A percentile compares a stretch with the other conserved stretches of the same genome.
Evolutionary conservation across 2,329 filamentous ascomycete species (phyloP).

Genomic region (Teratosphaeria pseudoeucalypti): DNA sequence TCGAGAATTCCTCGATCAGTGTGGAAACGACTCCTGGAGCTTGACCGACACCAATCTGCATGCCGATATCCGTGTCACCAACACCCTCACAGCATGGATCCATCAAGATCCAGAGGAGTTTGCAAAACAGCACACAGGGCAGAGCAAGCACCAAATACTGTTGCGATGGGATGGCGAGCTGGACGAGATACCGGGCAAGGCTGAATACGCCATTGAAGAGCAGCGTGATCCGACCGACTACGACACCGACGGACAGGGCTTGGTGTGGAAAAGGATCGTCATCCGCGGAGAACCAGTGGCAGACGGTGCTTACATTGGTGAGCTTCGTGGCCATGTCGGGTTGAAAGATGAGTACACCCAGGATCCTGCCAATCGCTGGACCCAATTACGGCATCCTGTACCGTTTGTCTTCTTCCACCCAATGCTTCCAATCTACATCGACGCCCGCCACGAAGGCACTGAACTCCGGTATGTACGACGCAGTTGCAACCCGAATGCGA

Average conservation of each 20-base stretch:
- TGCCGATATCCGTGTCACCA: constrained; percentile 63
- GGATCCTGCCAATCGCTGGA: constrained; percentile 38
- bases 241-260: constrained; percentile 42
- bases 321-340: constrained; percentile 55
- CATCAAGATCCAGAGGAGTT: constrained; percentile 53
- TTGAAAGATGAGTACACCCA: constrained; percentile 38
- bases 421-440: constrained; percentile 80
- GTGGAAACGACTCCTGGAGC: constrained; percentile 38
- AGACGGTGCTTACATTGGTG: constrained; percentile 48
- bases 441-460: constrained; percentile 79
- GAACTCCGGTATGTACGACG: constrained; percentile 78
- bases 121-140: constrained; percentile 29
- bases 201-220: constrained; percentile 42
- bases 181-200: constrained; percentile 44
- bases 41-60: constrained; percentile 65
- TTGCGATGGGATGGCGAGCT: constrained; percentile 47
- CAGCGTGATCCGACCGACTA: constrained; percentile 40
- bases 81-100: constrained; percentile 68
- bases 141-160: constrained; percentile 58
- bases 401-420: constrained; percentile 61
- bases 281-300: constrained; percentile 39
- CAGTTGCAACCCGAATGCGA: constrained; percentile 85
- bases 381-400: constrained; percentile 38
- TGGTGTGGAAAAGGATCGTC: constrained; percentile 62
- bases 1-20: constrained; percentile 59